These are phyloP conservation scores for Termitomyces sp. DNA, from an alignment of 768 basidiomycete species.

Conservation along the genomic window DNA sequence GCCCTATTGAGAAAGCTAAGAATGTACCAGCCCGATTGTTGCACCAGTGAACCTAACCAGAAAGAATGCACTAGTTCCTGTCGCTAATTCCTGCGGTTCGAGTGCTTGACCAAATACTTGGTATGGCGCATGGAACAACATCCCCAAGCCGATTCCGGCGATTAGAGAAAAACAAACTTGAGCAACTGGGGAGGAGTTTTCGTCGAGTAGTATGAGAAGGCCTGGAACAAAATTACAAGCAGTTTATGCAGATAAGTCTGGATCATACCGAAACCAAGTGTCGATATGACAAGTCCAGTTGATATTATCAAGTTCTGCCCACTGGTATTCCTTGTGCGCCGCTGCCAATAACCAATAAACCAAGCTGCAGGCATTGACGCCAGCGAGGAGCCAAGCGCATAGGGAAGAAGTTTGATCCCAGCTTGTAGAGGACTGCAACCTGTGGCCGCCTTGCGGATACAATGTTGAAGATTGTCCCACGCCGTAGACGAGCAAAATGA, in stretches of 20 bases:
- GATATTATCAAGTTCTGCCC: conserved; percentile 66
- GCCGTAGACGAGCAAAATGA: conserved; percentile 7
- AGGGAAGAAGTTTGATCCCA: conserved; percentile 72
- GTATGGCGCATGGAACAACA: conserved; percentile 84
- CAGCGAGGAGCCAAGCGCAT: conserved; percentile 79
- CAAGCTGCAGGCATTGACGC: conserved; percentile 86
- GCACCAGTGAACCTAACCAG: conserved; percentile 84
- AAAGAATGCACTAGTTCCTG: conserved; percentile 84
- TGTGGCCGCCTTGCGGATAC: conserved; percentile 51
- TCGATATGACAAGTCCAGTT: conserved; percentile 56
- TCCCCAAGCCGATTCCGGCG: conserved; percentile 73
- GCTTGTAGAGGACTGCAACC: conserved; percentile 67
- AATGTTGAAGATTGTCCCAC: neutral
- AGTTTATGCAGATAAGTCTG: neutral
- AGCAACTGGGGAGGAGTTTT: conserved; percentile 34
- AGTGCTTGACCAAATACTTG: conserved; percentile 70
- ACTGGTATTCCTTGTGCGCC: conserved; percentile 45
- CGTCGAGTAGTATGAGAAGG: conserved; percentile 58
- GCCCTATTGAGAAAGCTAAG: neutral
- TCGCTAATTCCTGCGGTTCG: conserved; percentile 61
- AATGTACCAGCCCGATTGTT: conserved; percentile 69
- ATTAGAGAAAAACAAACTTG: conserved; percentile 63
- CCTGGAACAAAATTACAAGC: conserved; percentile 33
- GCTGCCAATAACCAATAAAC: conserved; percentile 69
- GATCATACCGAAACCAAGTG: conserved; percentile 67